Evolutionary conservation across 1,284 basidiomycete genomes (phyloP), one percentile per base, ranked within the genome.

Genomic region (Ustilago trichophora): DNA sequence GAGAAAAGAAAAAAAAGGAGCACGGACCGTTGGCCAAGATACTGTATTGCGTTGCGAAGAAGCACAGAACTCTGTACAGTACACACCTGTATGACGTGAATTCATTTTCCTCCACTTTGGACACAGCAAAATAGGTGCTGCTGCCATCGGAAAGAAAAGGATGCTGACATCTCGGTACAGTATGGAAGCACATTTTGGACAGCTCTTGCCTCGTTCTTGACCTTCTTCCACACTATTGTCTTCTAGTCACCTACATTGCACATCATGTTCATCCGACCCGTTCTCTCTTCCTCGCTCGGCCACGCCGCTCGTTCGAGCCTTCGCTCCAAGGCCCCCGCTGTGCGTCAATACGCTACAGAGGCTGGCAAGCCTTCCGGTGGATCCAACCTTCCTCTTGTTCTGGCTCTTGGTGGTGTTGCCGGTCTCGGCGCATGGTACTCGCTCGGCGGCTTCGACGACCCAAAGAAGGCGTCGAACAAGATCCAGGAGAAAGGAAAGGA

Each of bases 381-480:
- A 27, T 73, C 68, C 29, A 81, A 79, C 72, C 36, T 60, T 10
- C 68, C 73, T 13, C 58, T 81, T 2, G 45, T 75, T 37, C 67
- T 80, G n/a, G 69, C 59, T 40, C 69, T 76, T 19, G 78, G 65
- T 25, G 79, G 79, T 49, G 41, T 80, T 11, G 78, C 66, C 10
- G 79, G 79, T 48, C 52, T 81, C n/a, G 79, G 68, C 27, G 71
- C 65, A 12, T 81, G 73, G 73, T 76, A 73, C 66, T 43, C 49
- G 15, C 57, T 76, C 40, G 78, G 78, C 32, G 76, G 78, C 27
- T 66, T 80, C 32, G 64, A 70, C 22, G 72, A 75, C 47, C 56
- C 72, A 31, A 72, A 68, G 31, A 60, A 70, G 49, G 62, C 55
- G 9, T 46, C 58, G 19, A 64, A 60, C 41, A 72, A 73, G 68